Evolutionary conservation across 176 grass and related monocot species (phyloP).

Genomic region (Hordeum marinum): DNA sequence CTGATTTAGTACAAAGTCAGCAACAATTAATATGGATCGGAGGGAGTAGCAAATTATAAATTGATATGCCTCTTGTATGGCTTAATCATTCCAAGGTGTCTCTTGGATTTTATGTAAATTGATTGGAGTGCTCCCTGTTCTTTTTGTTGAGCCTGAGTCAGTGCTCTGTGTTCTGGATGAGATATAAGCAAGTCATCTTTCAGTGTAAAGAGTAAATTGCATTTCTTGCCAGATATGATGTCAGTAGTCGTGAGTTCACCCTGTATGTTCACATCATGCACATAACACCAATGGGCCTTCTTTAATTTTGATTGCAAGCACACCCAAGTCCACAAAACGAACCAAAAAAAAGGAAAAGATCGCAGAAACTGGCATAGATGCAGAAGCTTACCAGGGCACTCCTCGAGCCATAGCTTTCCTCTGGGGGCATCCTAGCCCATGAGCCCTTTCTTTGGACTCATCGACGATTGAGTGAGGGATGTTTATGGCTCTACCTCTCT

Average conservation of each 20-base stretch:
- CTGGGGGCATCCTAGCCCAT: not conserved
- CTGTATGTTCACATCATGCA: not conserved
- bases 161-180: not conserved
- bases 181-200: not conserved
- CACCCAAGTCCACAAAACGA: not conserved
- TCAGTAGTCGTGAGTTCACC: not conserved
- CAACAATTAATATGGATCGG: too few relatives aligned
- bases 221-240: not conserved
- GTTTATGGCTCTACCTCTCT: not conserved
- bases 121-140: not conserved
- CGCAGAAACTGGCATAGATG: not conserved
- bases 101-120: not conserved
- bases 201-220: not conserved
- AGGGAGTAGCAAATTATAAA: not conserved
- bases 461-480: not conserved
- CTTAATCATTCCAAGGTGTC: not conserved
- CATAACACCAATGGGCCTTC: not conserved
- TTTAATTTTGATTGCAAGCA: not conserved
- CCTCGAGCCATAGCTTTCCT: not conserved
- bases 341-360: not conserved
- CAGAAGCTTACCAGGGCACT: not conserved
- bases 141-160: not conserved
- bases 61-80: not conserved
- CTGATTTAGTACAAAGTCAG: too few relatives aligned
- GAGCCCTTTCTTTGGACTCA: not conserved